These are phyloP conservation scores for Fraxinus dipetala DNA, from an alignment of 305 asterid species.

Conservation along the genomic window DNA sequence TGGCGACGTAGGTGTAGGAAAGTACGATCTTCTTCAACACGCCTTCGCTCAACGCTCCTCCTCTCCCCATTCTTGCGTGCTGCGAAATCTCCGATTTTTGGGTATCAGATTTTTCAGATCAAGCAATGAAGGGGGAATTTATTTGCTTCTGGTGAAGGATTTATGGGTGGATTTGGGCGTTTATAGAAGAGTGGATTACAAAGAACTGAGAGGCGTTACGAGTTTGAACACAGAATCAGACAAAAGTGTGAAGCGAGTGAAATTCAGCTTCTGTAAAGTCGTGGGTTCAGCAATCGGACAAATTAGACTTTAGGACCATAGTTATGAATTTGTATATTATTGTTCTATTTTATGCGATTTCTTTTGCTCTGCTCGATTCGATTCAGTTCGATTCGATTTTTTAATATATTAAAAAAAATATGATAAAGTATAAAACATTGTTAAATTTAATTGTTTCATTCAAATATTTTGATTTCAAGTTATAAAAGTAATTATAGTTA, in stretches of 20 bases:
- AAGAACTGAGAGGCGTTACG: background rate
- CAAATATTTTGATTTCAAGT: background rate
- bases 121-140: background rate
- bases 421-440: background rate
- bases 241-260: background rate
- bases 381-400: no score
- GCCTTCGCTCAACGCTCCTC: constrained; percentile 47
- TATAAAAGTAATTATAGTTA: no score
- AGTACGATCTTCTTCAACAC: constrained; percentile 54
- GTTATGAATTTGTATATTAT: no score
- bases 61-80: constrained; percentile 43
- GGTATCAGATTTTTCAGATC: background rate
- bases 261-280: background rate
- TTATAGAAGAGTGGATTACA: background rate
- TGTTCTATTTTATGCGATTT: no score
- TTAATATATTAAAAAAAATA: no score
- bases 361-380: background rate
- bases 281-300: background rate
- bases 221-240: background rate
- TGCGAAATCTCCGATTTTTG: background rate
- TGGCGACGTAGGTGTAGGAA: constrained; percentile 51
- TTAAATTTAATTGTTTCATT: background rate
- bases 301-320: no score
- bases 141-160: background rate
- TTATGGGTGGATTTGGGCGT: background rate